Conservation (phyloP, 1,284 basidiomycete species). For the Rhizopogon hawkerae region DNA sequence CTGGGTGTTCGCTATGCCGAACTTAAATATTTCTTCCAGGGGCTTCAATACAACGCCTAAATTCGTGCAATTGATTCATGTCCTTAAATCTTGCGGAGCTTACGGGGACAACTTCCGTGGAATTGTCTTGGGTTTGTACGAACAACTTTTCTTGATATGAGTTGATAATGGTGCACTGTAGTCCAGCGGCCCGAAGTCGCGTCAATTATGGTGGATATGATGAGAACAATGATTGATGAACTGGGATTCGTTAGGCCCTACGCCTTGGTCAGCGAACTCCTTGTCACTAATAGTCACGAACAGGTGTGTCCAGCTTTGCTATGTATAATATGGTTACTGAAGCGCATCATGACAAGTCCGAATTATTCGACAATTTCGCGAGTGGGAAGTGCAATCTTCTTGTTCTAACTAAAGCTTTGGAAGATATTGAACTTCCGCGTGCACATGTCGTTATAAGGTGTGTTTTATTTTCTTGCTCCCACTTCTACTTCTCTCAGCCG, state of each 20-base stretch:
- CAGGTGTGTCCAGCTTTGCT: constrained; percentile 20
- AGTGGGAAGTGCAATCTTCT: constrained; percentile 53
- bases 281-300: constrained; percentile 24
- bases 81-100: constrained; percentile 44
- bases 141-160: background rate
- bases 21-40: constrained; percentile 41
- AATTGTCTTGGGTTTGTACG: constrained; percentile 50
- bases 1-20: constrained; percentile 54
- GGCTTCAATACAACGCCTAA: constrained; percentile 61
- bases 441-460: constrained; percentile 54
- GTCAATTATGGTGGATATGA: constrained; percentile 36
- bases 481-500: constrained; percentile 5
- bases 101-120: constrained; percentile 52
- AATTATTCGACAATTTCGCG: constrained; percentile 40
- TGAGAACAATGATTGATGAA: constrained; percentile 36
- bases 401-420: constrained; percentile 46
- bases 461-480: constrained; percentile 12
- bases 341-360: constrained; percentile 23
- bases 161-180: constrained; percentile 19
- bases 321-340: constrained; percentile 8
- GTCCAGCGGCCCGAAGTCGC: constrained; percentile 40
- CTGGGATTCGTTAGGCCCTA: constrained; percentile 36
- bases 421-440: constrained; percentile 50
- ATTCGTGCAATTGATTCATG: constrained; percentile 47
- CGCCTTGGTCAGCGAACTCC: constrained; percentile 18